Evolutionary conservation across 1,284 basidiomycete species (phyloP), one percentile per base, ranked within the genome.

Genomic region (Stereum hirsutum): DNA sequence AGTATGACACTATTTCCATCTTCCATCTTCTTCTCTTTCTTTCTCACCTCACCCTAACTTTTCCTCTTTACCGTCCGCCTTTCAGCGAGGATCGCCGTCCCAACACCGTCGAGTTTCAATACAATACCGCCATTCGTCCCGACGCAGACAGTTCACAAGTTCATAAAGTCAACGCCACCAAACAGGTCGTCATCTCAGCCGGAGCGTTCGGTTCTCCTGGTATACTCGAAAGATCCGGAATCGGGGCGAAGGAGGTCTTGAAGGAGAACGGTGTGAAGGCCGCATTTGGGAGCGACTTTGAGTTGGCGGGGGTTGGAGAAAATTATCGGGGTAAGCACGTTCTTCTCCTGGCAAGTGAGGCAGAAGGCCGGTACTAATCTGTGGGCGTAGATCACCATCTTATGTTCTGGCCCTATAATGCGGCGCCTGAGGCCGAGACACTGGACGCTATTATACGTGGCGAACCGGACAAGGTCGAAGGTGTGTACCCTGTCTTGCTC

Each of bases 251-350:
- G 12, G 54, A 57, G 0, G 52, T 77, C 5, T 56, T 81, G 8
- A 52, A 63, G 31, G 57, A 64, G 36, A 52, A 61, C 33, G 65
- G 64, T 0, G 56, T 81, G 17, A 30, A 51, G 17, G 57, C n/a
- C n/a, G n/a, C n/a, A n/a, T n/a, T n/a, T n/a, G 62, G 11, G 23
- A 69, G 7, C 10, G 23, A 69, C 10, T 65, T 76, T 6, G 66
- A 77, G 36, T 58, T 80, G 4, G 70, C 73, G 17, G 74, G 75
- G 3, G 78, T 82, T 0, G 80, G 80, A 7, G 71, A 76, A 47
- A 65, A 72, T 33, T 75, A 72, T 43, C 65, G 69, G 51, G 76
- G 72, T 68, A 45, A 34, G 52, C 39, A 42, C 10, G 39, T 20
- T 19, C 10, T 25, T 19, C 12, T 5, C 31, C 19, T 32, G n/a